These are phyloP conservation scores for Tetradesmus obliquus DNA, from an alignment of 139 green algal species.

Conservation along the genomic window DNA sequence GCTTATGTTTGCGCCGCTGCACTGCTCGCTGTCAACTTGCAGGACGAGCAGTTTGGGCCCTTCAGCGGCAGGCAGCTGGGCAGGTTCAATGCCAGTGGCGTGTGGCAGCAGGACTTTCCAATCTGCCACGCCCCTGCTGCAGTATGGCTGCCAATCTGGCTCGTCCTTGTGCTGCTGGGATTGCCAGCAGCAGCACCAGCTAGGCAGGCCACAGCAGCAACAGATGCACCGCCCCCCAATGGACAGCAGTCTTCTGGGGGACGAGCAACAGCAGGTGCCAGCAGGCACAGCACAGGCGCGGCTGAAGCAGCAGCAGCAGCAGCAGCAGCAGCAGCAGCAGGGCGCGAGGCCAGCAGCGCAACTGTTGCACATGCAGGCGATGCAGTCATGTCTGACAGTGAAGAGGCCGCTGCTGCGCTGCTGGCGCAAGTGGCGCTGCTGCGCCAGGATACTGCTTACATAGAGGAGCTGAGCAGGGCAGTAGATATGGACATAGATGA, in stretches of 20 bases:
- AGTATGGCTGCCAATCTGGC: conserved; percentile 33
- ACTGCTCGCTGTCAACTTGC: neutral
- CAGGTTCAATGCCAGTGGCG: conserved; percentile 6
- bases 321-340: neutral
- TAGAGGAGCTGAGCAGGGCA: conserved; percentile 25
- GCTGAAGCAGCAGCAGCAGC: neutral
- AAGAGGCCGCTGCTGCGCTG: neutral
- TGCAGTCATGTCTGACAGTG: neutral
- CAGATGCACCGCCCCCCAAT: neutral
- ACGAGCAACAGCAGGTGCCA: neutral
- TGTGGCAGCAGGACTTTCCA: neutral
- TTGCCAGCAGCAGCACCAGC: neutral
- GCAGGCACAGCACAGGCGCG: neutral
- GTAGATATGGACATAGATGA: conserved; percentile 33
- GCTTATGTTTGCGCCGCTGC: neutral
- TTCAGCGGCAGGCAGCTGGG: conserved; percentile 10
- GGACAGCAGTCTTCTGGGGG: neutral
- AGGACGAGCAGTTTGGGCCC: conserved; percentile 12
- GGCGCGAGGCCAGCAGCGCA: neutral
- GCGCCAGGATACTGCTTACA: conserved; percentile 1
- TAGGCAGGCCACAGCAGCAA: neutral
- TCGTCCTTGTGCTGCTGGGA: conserved; percentile 18
- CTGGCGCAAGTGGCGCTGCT: conserved; percentile 8
- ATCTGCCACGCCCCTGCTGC: neutral
- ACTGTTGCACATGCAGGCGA: neutral